Base-by-base conservation (phyloP, 139 green algal species). In the Picochlorum sp. region DNA sequence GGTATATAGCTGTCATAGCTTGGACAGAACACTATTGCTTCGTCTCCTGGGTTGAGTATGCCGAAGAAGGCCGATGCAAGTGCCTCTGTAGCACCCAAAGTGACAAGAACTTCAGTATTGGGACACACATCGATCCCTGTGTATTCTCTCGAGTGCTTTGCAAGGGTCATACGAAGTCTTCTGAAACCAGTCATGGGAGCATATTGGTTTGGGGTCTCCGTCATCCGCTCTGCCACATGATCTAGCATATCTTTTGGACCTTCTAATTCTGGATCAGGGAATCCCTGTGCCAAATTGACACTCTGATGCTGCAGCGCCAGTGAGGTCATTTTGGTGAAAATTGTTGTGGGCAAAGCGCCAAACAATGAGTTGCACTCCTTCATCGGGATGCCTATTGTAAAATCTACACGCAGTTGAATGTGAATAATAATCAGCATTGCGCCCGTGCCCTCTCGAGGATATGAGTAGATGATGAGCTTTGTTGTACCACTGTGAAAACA, bases 21-120 rank as follows among this genome's bases (percentile, higher is more conserved):
- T 1, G 87, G 87, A 30, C 86, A 81, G 65, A 94, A 87, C 18
- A 94, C 73, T 30, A 94, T 80, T 24, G 87, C 84, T 80, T 94
- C 84, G 47, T 94, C 87, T 0, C 87, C 87, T 6, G 65, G 70
- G 50, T 92, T 89, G 21, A 90, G 31, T 16, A 95, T 71, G 0
- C 77, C 87, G 64, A 95, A 70, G 57, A 95, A 86, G 4, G 76
- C 69, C 0, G 77, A 62, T 1, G 87, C 84, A 23, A 95, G 75
- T 18, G 83, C 87, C 72, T 94, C 87, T 14, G 87, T 92, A 11
- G 86, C 86, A 14, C 87, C 87, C 10, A 81, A 62, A 2, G 86
- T 92, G 8, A 95, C 47, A 4, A 95, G 71, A 18, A 74, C 80
- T 63, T 94, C 78, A 11, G 31, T 38, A 6, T 63, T 77, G 15